Conservation (phyloP, 2,329 filamentous ascomycete species). For the Blastomyces gilchristii region DNA sequence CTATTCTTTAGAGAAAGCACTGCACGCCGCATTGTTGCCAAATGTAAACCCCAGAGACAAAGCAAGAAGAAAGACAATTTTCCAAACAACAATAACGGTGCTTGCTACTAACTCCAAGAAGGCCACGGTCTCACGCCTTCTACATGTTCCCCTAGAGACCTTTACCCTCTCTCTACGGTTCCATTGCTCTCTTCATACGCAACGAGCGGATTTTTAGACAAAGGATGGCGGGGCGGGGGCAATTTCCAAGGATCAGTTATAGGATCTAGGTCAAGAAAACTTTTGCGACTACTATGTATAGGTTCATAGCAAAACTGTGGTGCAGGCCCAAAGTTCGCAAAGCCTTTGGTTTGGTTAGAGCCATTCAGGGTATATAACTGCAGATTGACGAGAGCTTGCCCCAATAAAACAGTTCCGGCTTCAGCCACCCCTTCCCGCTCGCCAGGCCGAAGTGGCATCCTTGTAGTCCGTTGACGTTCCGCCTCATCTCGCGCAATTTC, state of each 20-base stretch:
- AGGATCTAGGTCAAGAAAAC: constrained; percentile 10
- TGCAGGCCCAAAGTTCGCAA: constrained; percentile 13
- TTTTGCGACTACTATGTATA: constrained; percentile 6
- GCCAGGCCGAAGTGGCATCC: background rate
- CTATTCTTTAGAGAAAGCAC: background rate
- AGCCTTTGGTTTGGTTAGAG: constrained; percentile 9
- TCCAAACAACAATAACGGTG: background rate
- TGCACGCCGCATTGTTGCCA: background rate
- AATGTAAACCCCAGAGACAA: background rate
- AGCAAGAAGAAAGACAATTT: background rate
- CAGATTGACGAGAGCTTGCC: constrained; percentile 12
- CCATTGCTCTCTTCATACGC: background rate
- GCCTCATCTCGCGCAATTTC: constrained; percentile 9
- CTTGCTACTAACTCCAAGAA: background rate
- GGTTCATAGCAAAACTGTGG: constrained; percentile 10
- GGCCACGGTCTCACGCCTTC: background rate
- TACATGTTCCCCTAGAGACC: background rate
- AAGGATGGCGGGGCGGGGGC: background rate
- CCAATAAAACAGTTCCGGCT: constrained; percentile 10
- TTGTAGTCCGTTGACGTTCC: background rate
- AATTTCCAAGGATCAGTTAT: constrained; percentile 7
- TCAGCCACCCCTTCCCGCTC: constrained; percentile 6
- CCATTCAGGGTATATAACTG: constrained; percentile 11
- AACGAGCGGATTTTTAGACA: background rate
- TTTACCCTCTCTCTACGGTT: background rate